A percentile compares a stretch with the other conserved stretches of the same genome.
Conservation (phyloP, 1,139 yeast species). For the Entelexis paramagnoliae region DNA sequence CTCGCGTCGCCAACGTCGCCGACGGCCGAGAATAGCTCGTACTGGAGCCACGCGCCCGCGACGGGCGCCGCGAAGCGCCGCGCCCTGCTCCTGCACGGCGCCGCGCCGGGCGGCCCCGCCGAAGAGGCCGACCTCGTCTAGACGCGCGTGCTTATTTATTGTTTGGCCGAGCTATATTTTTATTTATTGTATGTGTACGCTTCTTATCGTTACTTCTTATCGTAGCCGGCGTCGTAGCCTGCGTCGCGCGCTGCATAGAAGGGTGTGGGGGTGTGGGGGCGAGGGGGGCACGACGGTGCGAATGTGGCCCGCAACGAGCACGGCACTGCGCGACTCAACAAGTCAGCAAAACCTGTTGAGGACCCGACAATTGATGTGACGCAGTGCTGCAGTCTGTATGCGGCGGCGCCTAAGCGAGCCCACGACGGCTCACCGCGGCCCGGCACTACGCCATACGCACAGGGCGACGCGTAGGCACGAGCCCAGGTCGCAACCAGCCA, state of each 20-base stretch:
- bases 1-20: background rate
- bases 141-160: background rate
- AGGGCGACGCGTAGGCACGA: background rate
- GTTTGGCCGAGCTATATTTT: too few relatives aligned
- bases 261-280: too few relatives aligned
- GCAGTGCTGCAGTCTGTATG: too few relatives aligned
- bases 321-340: too few relatives aligned
- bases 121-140: background rate
- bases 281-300: too few relatives aligned
- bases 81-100: background rate
- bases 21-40: background rate
- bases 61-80: background rate
- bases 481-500: background rate
- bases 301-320: too few relatives aligned
- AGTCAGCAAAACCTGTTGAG: too few relatives aligned
- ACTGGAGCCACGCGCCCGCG: background rate
- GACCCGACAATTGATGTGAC: too few relatives aligned
- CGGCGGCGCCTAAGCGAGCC: too few relatives aligned
- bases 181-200: background rate
- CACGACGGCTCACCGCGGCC: too few relatives aligned
- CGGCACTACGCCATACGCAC: background rate
- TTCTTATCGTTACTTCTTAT: background rate
- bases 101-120: background rate
- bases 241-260: too few relatives aligned
- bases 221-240: too few relatives aligned